A percentile compares a stretch with the other conserved stretches of the same genome.
These are phyloP conservation scores for Aureobasidium sp. DNA, from an alignment of 2,329 filamentous ascomycete species.

Conservation along the genomic window DNA sequence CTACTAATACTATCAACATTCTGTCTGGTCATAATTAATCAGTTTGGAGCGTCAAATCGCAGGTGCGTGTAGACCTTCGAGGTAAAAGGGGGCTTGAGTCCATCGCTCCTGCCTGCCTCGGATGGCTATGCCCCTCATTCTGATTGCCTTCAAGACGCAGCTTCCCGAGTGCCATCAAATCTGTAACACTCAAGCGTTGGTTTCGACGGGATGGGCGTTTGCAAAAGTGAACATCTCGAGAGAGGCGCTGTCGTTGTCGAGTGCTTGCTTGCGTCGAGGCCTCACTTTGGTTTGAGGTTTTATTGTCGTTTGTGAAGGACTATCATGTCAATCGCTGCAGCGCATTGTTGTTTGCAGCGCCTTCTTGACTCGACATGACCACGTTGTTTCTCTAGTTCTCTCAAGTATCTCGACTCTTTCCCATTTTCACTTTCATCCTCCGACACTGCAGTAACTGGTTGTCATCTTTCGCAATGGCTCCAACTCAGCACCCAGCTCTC, in stretches of 20 bases:
- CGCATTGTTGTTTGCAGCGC: conserved; percentile 6
- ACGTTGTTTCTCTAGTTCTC: background rate
- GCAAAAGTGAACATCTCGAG: background rate
- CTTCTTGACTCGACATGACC: conserved; percentile 4
- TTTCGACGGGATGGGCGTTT: background rate
- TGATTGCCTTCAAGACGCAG: background rate
- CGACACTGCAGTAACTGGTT: background rate
- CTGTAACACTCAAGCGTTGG: background rate
- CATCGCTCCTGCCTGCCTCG: background rate
- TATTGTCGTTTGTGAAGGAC: background rate
- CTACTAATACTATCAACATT: background rate
- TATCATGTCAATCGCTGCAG: background rate
- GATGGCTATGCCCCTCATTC: background rate
- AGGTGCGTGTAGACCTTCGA: background rate
- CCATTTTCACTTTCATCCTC: background rate
- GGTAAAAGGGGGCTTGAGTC: background rate
- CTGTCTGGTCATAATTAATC: background rate
- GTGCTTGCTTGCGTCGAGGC: background rate
- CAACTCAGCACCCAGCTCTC: background rate
- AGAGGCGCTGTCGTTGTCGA: background rate
- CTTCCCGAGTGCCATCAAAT: conserved; percentile 1
- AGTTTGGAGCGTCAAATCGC: too few relatives aligned
- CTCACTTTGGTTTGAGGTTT: background rate
- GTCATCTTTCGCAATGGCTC: background rate
- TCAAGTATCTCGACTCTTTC: background rate